A percentile compares a stretch with the other conserved stretches of the same genome.
Conservation (phyloP, 2,329 filamentous ascomycete species). For the Penicillium sp. region DNA sequence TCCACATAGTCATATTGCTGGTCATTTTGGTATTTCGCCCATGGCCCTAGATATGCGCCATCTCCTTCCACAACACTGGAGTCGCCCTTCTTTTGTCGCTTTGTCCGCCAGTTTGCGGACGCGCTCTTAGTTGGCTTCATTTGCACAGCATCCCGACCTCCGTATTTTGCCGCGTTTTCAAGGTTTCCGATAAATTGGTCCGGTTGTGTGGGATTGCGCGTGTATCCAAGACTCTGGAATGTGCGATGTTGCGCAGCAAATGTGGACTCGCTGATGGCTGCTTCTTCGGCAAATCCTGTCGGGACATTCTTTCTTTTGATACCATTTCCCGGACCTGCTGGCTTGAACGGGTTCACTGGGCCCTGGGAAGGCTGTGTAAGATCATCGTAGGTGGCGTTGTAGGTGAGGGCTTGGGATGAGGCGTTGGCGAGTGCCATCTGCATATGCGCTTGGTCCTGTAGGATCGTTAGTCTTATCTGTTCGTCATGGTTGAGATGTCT, state of each 20-base stretch:
- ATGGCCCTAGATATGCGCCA: conserved; percentile 87
- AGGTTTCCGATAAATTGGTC: conserved; percentile 50
- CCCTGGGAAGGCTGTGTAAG: conserved; percentile 65
- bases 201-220: conserved; percentile 48
- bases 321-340: conserved; percentile 51
- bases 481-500: not conserved
- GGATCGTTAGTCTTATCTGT: conserved; percentile 37
- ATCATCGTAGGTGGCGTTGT: conserved; percentile 66
- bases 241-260: conserved; percentile 87
- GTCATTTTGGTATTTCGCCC: conserved; percentile 79
- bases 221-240: conserved; percentile 63
- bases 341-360: conserved; percentile 72
- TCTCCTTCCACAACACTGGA: conserved; percentile 81
- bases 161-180: conserved; percentile 44
- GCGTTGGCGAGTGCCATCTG: conserved; percentile 54
- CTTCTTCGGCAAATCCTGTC: conserved; percentile 85
- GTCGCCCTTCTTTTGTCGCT: conserved; percentile 81
- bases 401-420: conserved; percentile 50
- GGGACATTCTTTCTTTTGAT: conserved; percentile 77
- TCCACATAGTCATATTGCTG: conserved; percentile 69
- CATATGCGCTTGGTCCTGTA: conserved; percentile 50
- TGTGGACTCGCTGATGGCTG: conserved; percentile 82
- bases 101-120: conserved; percentile 65
- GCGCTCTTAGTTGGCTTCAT: conserved; percentile 66
- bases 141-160: conserved; percentile 54